Conservation (phyloP, 306 rosid species). For the Datisca glomerata region DNA sequence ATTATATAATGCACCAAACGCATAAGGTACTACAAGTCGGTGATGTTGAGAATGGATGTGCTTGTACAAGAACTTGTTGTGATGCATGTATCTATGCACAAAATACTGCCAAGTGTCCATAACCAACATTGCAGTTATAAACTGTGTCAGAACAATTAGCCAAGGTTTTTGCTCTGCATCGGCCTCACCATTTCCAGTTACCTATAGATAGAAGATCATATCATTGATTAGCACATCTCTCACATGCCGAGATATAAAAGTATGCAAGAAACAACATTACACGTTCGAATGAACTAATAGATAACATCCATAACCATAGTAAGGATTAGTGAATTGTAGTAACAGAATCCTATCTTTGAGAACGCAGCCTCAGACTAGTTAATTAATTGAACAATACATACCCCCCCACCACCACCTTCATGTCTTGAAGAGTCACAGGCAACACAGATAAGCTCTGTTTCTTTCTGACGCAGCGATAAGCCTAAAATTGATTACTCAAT, state of each 20-base stretch:
- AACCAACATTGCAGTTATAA: conserved; percentile 64
- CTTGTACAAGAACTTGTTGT: conserved; percentile 73
- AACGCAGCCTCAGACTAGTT: not conserved
- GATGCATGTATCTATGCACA: conserved; percentile 86
- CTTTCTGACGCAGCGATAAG: too few species aligned
- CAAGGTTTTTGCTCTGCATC: conserved; percentile 8
- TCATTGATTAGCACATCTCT: too few species aligned
- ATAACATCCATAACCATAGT: not conserved
- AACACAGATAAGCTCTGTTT: too few species aligned
- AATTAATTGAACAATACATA: too few species aligned
- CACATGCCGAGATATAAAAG: too few species aligned
- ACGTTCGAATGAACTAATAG: not conserved
- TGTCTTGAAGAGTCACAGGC: too few species aligned
- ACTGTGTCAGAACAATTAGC: conserved; percentile 27
- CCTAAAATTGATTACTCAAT: too few species aligned
- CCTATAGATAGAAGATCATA: too few species aligned
- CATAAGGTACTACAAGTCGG: conserved; percentile 67
- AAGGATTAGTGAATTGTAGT: not conserved
- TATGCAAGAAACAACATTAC: too few species aligned
- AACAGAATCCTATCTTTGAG: not conserved
- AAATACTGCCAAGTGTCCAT: conserved; percentile 94
- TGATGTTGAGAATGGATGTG: conserved; percentile 87
- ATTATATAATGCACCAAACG: conserved; percentile 85
- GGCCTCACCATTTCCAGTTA: conserved; percentile 11
- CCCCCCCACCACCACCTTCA: too few species aligned